Conservation (phyloP, 768 basidiomycete genomes). For the Pisolithus marmoratus region DNA sequence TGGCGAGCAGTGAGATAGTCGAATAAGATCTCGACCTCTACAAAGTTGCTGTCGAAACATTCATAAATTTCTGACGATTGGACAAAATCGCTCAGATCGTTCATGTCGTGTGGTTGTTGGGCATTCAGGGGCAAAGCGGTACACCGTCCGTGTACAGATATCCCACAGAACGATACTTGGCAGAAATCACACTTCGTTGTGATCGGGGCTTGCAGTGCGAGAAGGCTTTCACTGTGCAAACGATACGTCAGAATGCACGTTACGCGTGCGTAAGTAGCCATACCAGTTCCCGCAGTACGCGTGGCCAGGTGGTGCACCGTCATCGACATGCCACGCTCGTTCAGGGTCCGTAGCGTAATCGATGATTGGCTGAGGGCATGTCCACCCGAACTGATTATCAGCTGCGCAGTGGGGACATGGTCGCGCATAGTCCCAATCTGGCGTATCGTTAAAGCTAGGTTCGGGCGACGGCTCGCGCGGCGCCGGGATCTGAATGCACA, state of each 20-base stretch:
- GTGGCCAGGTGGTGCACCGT: slow-evolving; percentile 77
- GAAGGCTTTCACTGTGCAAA: slow-evolving; percentile 57
- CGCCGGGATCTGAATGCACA: slow-evolving; percentile 56
- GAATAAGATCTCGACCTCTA: slow-evolving; percentile 80
- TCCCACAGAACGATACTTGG: slow-evolving; percentile 76
- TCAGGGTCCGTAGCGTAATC: slow-evolving; percentile 67
- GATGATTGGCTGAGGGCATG: slow-evolving; percentile 72
- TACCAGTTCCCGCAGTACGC: slow-evolving; percentile 80
- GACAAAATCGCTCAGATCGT: slow-evolving; percentile 68
- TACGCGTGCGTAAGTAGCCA: slow-evolving; percentile 10
- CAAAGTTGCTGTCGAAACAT: slow-evolving; percentile 68
- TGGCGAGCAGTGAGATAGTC: slow-evolving; percentile 66
- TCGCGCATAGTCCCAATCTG: slow-evolving; percentile 49
- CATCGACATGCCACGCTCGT: slow-evolving; percentile 71
- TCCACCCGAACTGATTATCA: slow-evolving; percentile 72
- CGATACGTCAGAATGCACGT: not conserved
- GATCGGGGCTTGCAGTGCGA: slow-evolving; percentile 65
- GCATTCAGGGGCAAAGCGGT: slow-evolving; percentile 47
- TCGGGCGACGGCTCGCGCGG: slow-evolving; percentile 76
- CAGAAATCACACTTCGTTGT: slow-evolving; percentile 86
- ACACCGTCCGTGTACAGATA: slow-evolving; percentile 72
- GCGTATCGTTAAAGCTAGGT: slow-evolving; percentile 57
- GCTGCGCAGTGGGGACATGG: slow-evolving; percentile 76
- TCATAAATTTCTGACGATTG: slow-evolving; percentile 74
- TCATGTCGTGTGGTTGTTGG: slow-evolving; percentile 67